Evolutionary conservation across 2,329 filamentous ascomycete genomes (phyloP).

Genomic region (Exophiala mesophila): DNA sequence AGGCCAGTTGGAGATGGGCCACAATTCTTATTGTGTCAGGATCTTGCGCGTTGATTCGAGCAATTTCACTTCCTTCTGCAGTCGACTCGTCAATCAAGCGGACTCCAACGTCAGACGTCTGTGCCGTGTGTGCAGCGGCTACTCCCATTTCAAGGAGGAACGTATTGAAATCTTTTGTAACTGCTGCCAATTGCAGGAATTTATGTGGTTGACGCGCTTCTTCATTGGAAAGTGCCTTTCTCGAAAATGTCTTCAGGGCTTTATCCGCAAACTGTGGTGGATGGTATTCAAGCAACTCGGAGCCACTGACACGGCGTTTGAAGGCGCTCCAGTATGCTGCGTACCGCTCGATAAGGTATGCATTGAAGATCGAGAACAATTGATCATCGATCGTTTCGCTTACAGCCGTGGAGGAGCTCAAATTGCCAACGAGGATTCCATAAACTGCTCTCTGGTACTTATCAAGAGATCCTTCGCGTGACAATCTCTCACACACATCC

Average conservation of each 20-base stretch:
- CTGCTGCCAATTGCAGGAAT: slow-evolving; percentile 40
- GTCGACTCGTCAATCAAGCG: slow-evolving; percentile 34
- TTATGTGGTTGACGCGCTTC: slow-evolving; percentile 43
- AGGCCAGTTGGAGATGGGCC: slow-evolving; percentile 62
- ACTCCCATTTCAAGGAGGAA: slow-evolving; percentile 40
- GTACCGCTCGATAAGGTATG: slow-evolving; percentile 74
- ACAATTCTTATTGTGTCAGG: slow-evolving; percentile 63
- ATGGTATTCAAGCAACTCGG: slow-evolving; percentile 23
- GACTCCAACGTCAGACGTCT: slow-evolving; percentile 27
- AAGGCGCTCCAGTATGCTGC: slow-evolving; percentile 57
- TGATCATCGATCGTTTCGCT: slow-evolving; percentile 80
- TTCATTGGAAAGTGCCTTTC: slow-evolving; percentile 24
- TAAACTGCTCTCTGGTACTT: slow-evolving; percentile 87
- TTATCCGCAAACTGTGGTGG: slow-evolving; percentile 11
- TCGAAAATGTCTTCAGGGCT: slow-evolving; percentile 14
- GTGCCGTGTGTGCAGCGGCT: slow-evolving; percentile 36
- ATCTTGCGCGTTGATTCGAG: slow-evolving; percentile 42
- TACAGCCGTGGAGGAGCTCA: slow-evolving; percentile 69
- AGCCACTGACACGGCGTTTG: slow-evolving; percentile 44
- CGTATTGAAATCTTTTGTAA: slow-evolving; percentile 38
- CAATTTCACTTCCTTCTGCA: slow-evolving; percentile 26
- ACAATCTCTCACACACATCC: slow-evolving; percentile 34
- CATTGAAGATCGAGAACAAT: slow-evolving; percentile 82
- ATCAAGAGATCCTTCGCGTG: slow-evolving; percentile 61
- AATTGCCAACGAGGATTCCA: slow-evolving; percentile 80